These are phyloP conservation scores for Plasmodium sp. DNA, from an alignment of 169 alveolate genomes.

Conservation along the genomic window DNA sequence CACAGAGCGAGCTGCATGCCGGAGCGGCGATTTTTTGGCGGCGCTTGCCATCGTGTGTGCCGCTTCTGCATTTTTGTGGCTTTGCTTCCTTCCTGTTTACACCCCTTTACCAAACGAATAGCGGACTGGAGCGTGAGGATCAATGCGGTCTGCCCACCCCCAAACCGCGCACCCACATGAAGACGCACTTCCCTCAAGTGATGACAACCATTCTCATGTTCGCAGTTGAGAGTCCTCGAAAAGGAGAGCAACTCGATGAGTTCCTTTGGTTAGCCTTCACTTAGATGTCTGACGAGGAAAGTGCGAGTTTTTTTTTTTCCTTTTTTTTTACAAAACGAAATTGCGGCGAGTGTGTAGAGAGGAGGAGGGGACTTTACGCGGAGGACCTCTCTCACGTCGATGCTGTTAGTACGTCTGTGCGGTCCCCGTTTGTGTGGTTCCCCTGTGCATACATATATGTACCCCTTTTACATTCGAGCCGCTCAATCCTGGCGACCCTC, in stretches of 20 bases:
- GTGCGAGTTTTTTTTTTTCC: neutral
- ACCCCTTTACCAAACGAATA: neutral
- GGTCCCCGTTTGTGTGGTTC: no score
- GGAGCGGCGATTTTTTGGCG: neutral
- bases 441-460: no score
- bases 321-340: no score
- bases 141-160: neutral
- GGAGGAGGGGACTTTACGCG: no score
- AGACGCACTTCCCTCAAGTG: conserved; percentile 25
- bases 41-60: neutral
- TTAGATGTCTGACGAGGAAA: conserved; percentile 70
- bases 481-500: no score
- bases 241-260: conserved; percentile 10
- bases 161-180: neutral
- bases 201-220: conserved; percentile 52
- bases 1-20: neutral
- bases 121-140: neutral
- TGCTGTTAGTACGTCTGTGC: no score
- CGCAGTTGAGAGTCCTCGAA: conserved; percentile 34
- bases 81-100: neutral
- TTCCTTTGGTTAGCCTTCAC: conserved; percentile 45
- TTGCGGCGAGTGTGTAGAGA: no score
- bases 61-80: neutral
- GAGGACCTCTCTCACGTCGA: no score
- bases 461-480: no score